phyloP scores from a whole-genome alignment of 768 basidiomycete genomes.

The Auriscalpium microsporum region DNA sequence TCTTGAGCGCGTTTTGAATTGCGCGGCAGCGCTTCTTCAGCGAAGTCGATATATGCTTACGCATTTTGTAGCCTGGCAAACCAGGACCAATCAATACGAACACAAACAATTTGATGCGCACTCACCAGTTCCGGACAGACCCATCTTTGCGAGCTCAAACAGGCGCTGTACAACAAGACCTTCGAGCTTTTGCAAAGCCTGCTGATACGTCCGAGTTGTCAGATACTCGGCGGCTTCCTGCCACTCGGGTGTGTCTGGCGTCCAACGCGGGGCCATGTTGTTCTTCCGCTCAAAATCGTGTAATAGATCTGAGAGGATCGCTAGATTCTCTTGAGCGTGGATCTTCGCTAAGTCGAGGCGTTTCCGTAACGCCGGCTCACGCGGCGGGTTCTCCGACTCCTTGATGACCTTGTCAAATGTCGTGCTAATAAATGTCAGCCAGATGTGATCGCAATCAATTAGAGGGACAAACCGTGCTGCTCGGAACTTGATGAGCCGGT shows the following conservation, averaged over 20 bases:
- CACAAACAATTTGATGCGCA: neutral
- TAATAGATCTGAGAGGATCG: neutral
- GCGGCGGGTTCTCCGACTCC: neutral
- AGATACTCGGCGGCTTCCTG: neutral
- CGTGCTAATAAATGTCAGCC: neutral
- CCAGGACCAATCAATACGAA: no score
- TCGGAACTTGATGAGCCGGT: neutral
- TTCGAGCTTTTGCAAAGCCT: neutral
- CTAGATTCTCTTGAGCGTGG: neutral
- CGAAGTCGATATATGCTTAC: neutral
- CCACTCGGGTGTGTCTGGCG: neutral
- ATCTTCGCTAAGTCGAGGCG: neutral
- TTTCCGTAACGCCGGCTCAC: neutral
- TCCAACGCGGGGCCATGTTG: neutral
- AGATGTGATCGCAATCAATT: neutral
- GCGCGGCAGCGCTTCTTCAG: neutral
- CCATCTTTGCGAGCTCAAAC: neutral
- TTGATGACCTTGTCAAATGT: neutral
- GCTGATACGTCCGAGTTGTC: neutral
- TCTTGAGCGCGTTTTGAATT: neutral
- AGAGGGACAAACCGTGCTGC: neutral
- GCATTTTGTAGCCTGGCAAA: slow-evolving; percentile 1
- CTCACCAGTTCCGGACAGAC: neutral
- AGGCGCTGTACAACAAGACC: neutral
- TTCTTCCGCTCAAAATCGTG: neutral